A percentile compares a stretch with the other conserved stretches of the same genome.
These are phyloP conservation scores for Neurospora sp. DNA, from an alignment of 495 filamentous ascomycete species.

Conservation along the genomic window DNA sequence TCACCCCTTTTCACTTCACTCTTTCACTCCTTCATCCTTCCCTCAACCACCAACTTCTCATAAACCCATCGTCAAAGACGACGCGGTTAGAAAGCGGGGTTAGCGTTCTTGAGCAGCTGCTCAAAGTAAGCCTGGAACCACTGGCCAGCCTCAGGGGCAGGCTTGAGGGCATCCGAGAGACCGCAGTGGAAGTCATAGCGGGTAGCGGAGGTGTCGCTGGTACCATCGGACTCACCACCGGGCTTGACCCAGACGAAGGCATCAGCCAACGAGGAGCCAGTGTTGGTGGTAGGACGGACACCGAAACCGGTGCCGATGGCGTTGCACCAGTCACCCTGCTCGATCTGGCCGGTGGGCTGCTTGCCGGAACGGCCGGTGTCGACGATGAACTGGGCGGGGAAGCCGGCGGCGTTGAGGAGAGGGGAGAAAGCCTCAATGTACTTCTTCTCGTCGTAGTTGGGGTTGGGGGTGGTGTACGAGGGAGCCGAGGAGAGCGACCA, in stretches of 20 bases:
- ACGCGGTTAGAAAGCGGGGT: conserved; percentile 39
- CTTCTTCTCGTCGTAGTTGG: conserved; percentile 57
- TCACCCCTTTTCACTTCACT: background rate
- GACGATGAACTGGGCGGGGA: conserved; percentile 61
- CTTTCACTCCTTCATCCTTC: background rate
- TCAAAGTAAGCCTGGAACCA: conserved; percentile 80
- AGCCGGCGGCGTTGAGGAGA: conserved; percentile 49
- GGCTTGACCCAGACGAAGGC: conserved; percentile 83
- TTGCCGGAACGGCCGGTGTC: conserved; percentile 61
- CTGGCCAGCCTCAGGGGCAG: conserved; percentile 65
- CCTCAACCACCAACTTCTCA: background rate
- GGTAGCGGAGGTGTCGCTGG: conserved; percentile 47
- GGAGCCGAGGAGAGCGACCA: conserved; percentile 33
- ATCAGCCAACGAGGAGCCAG: conserved; percentile 52
- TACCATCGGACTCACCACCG: conserved; percentile 74
- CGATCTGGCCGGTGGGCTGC: conserved; percentile 50
- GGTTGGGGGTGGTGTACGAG: conserved; percentile 35
- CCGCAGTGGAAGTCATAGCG: conserved; percentile 69
- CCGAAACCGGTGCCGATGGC: conserved; percentile 65
- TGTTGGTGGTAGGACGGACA: conserved; percentile 53
- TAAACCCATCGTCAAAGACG: background rate
- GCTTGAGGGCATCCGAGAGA: conserved; percentile 45
- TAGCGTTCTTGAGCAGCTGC: conserved; percentile 58
- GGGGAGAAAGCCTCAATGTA: conserved; percentile 61
- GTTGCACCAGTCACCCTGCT: conserved; percentile 83